phyloP scores from a whole-genome alignment of 1,284 basidiomycete species.

The Melampsora larici-populina region DNA sequence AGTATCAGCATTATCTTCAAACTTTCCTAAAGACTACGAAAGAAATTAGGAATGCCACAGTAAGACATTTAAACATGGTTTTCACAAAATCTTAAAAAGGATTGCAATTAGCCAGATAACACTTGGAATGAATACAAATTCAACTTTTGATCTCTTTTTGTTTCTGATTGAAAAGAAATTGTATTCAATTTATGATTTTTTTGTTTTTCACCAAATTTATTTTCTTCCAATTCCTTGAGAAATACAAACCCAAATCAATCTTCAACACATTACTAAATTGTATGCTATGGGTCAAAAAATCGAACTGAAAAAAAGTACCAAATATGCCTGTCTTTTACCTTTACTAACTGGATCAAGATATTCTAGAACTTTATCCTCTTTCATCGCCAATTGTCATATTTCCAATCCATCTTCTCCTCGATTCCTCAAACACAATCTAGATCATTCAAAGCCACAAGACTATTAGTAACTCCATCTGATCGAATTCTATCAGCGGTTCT shows the following conservation, averaged over 20 bases:
- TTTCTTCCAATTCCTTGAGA: constrained; percentile 32
- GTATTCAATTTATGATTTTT: constrained; percentile 29
- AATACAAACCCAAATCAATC: background rate
- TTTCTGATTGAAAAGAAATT: constrained; percentile 11
- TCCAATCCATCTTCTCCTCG: constrained; percentile 77
- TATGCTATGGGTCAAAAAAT: background rate
- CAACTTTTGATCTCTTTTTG: constrained; percentile 6
- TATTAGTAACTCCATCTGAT: constrained; percentile 78
- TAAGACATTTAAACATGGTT: no score
- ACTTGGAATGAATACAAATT: no score
- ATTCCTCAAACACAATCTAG: constrained; percentile 78
- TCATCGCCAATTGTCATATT: constrained; percentile 68
- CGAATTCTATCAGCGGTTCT: constrained; percentile 72
- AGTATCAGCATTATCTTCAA: no score
- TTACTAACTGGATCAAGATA: constrained; percentile 82
- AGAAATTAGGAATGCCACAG: no score
- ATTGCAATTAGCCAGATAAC: no score
- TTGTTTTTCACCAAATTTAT: constrained; percentile 41
- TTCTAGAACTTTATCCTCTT: constrained; percentile 79
- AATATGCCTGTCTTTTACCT: constrained; percentile 86
- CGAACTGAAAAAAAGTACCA: no score
- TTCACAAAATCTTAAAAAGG: no score
- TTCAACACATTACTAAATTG: background rate
- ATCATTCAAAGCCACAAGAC: constrained; percentile 90
- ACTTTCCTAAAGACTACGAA: no score